A percentile compares a stretch with the other conserved stretches of the same genome.
These are phyloP conservation scores for Ganoderma leucocontextum DNA, from an alignment of 1,284 basidiomycete genomes.

Conservation along the genomic window DNA sequence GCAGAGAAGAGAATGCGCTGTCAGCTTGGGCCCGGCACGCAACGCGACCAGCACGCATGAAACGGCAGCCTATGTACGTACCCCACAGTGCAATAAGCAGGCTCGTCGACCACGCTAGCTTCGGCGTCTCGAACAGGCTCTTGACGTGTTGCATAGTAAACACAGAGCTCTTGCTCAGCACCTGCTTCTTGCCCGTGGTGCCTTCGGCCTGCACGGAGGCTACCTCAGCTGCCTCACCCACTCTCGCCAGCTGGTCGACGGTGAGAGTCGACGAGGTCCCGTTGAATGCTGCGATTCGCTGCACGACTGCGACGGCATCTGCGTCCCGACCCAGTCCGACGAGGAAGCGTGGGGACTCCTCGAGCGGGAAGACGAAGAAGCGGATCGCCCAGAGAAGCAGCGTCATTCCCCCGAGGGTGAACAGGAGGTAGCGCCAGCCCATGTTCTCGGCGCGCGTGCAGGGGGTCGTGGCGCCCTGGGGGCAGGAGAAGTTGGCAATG, in stretches of 20 bases:
- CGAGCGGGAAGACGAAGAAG: conserved; percentile 65
- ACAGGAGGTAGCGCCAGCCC: conserved; percentile 69
- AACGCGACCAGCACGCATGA: conserved; percentile 14
- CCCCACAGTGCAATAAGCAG: conserved; percentile 66
- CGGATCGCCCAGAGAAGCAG: conserved; percentile 64
- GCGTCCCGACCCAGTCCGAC: conserved; percentile 67
- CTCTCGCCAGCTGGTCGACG: conserved; percentile 50
- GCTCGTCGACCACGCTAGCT: conserved; percentile 65
- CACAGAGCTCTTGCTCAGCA: conserved; percentile 48
- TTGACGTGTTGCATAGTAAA: conserved; percentile 55
- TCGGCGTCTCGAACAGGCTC: conserved; percentile 61
- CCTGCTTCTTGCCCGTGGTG: conserved; percentile 27
- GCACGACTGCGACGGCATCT: conserved; percentile 68
- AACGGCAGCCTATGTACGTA: conserved; percentile 27
- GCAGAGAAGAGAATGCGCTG: background rate
- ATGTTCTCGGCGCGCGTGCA: conserved; percentile 54
- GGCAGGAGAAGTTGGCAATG: conserved; percentile 57
- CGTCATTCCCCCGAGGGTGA: conserved; percentile 57
- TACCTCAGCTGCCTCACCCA: conserved; percentile 33
- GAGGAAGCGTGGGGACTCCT: conserved; percentile 71
- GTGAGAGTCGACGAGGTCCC: conserved; percentile 49
- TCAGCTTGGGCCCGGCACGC: background rate
- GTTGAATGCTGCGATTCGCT: conserved; percentile 69
- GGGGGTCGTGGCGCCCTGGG: conserved; percentile 37
- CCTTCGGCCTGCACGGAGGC: conserved; percentile 22